Conservation (phyloP, 495 filamentous ascomycete species). For the Neurospora sp. region DNA sequence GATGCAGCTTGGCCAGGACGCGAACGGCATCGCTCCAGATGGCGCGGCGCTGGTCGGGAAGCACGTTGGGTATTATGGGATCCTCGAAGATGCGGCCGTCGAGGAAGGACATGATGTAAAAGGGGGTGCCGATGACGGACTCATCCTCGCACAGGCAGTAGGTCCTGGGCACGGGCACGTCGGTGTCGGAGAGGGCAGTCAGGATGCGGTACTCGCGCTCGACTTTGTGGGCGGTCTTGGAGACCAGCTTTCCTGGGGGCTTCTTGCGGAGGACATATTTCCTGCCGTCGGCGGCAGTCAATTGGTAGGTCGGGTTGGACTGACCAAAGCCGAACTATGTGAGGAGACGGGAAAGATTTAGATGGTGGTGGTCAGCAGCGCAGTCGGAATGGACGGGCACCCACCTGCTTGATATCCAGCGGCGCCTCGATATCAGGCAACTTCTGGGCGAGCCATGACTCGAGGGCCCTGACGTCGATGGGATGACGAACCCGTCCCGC, state of each 20-base stretch:
- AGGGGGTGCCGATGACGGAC: conserved; percentile 72
- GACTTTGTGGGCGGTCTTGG: conserved; percentile 88
- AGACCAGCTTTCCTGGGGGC: conserved; percentile 82
- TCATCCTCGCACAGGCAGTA: conserved; percentile 80
- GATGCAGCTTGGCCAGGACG: conserved; percentile 80
- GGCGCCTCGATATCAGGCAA: conserved; percentile 74
- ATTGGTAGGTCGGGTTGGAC: conserved; percentile 91
- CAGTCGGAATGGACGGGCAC: conserved; percentile 2
- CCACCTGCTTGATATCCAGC: conserved; percentile 79
- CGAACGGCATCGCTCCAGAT: conserved; percentile 83
- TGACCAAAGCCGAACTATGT: conserved; percentile 88
- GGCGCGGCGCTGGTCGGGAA: conserved; percentile 53
- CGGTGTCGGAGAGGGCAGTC: conserved; percentile 63
- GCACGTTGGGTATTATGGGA: conserved; percentile 67
- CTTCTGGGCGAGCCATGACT: conserved; percentile 62
- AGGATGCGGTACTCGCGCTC: conserved; percentile 92
- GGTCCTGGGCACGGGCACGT: conserved; percentile 79
- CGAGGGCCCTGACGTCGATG: conserved; percentile 68
- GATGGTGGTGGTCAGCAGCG: background rate
- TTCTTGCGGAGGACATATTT: conserved; percentile 91
- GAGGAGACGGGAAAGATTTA: background rate
- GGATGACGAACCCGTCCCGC: conserved; percentile 81
- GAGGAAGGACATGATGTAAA: conserved; percentile 94
- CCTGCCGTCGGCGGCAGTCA: conserved; percentile 55
- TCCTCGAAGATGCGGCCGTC: conserved; percentile 89